These are phyloP conservation scores for Zelonia costaricensis DNA, from an alignment of 208 protist species.

Conservation along the genomic window DNA sequence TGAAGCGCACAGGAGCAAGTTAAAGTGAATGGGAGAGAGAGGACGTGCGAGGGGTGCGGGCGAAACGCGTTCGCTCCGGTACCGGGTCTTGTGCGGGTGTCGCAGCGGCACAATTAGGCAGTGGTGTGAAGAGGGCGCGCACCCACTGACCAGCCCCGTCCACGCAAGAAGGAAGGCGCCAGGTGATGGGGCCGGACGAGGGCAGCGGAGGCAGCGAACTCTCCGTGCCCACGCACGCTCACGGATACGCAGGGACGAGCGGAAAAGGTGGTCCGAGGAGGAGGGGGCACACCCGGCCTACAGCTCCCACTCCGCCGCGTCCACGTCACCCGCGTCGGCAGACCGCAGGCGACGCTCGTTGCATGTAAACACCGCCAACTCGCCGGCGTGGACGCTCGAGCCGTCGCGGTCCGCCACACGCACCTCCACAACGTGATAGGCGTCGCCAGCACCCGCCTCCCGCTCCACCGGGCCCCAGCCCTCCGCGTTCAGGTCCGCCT, in stretches of 20 bases:
- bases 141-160: too few species aligned
- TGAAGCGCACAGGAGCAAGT: too few species aligned
- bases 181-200: too few species aligned
- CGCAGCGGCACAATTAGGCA: too few species aligned
- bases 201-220: too few species aligned
- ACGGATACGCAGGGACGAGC: neutral
- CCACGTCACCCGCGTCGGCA: conserved; percentile 5
- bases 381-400: neutral
- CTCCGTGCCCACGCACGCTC: too few species aligned
- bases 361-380: conserved; percentile 11
- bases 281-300: neutral
- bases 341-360: conserved; percentile 5
- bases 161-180: too few species aligned
- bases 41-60: neutral
- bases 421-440: conserved; percentile 26
- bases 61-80: too few species aligned
- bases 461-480: conserved; percentile 54
- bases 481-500: conserved; percentile 44
- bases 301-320: conserved; percentile 2
- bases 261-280: neutral
- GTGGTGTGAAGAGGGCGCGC: too few species aligned
- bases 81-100: too few species aligned
- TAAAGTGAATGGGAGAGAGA: neutral
- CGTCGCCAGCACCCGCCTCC: conserved; percentile 29
- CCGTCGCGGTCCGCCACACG: neutral